phyloP scores from a whole-genome alignment of 345 rosid genomes.

The Eucalyptus grandis region DNA sequence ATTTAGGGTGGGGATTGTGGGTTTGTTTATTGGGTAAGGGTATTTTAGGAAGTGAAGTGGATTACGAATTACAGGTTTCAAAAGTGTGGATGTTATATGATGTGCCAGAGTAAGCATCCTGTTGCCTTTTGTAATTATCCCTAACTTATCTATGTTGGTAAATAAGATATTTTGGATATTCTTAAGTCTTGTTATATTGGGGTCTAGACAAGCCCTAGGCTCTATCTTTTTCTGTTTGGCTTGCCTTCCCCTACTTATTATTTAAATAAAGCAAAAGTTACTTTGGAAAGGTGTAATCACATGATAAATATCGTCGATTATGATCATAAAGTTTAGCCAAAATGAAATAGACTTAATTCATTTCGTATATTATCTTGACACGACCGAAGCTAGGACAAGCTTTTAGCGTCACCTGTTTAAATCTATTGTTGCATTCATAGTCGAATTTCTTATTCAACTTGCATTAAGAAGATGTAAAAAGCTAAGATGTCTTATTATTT shows the following conservation, averaged over 20 bases:
- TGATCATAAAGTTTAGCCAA: rapidly evolving
- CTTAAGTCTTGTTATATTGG: not conserved
- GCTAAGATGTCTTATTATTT: not conserved
- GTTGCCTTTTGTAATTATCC: not conserved
- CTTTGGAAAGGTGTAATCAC: not conserved
- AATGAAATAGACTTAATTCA: not conserved
- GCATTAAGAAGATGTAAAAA: not conserved
- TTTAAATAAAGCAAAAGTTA: not conserved
- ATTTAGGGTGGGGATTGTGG: not conserved
- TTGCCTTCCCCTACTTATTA: not conserved
- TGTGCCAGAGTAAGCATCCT: not conserved
- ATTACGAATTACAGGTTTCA: not conserved
- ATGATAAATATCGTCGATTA: not conserved
- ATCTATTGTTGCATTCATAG: not conserved
- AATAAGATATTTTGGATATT: not conserved
- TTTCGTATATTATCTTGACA: not conserved
- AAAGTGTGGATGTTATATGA: not conserved
- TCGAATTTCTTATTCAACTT: not conserved
- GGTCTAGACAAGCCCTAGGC: not conserved
- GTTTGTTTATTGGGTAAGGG: not conserved
- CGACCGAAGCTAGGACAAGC: not conserved
- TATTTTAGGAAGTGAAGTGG: not conserved
- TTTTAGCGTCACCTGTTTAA: not conserved
- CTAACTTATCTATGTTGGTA: not conserved
- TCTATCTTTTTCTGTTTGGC: not conserved